A percentile compares a stretch with the other conserved stretches of the same genome.
phyloP scores from a whole-genome alignment of 139 green algal species.

The Volvox africanus region DNA sequence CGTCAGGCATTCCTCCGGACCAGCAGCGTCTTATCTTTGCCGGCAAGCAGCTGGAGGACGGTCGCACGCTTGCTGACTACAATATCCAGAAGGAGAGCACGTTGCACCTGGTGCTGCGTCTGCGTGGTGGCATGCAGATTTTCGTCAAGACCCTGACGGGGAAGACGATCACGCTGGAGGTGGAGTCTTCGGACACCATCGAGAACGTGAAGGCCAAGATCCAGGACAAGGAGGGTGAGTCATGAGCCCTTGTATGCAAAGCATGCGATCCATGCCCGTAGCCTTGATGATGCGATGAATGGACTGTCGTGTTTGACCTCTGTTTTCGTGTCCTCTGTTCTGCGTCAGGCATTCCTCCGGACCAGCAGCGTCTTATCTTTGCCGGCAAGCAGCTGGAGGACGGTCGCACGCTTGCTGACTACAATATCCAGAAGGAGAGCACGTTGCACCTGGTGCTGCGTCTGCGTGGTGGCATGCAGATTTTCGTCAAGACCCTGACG shows the following conservation, averaged over 20 bases:
- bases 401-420: conserved; percentile 93
- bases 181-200: conserved; percentile 55
- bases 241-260: too few relatives aligned
- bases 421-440: conserved; percentile 95
- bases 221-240: conserved; percentile 50
- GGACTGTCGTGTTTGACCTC: too few relatives aligned
- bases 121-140: conserved; percentile 81
- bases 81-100: conserved; percentile 96
- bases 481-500: conserved; percentile 94
- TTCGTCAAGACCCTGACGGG: conserved; percentile 95
- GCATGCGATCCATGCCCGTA: too few relatives aligned
- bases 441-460: conserved; percentile 89
- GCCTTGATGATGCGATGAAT: too few relatives aligned
- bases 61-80: conserved; percentile 94
- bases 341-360: conserved; percentile 84
- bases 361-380: conserved; percentile 97
- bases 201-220: conserved; percentile 53
- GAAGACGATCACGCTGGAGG: conserved; percentile 84
- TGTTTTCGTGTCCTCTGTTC: neutral
- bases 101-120: conserved; percentile 81
- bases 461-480: conserved; percentile 87
- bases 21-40: conserved; percentile 96
- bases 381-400: conserved; percentile 97
- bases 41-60: conserved; percentile 96
- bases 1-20: conserved; percentile 87